A percentile compares a stretch with the other conserved stretches of the same genome.
These are phyloP conservation scores for Aspergillus thermomutatus DNA, from an alignment of 2,329 filamentous ascomycete genomes.

Conservation along the genomic window DNA sequence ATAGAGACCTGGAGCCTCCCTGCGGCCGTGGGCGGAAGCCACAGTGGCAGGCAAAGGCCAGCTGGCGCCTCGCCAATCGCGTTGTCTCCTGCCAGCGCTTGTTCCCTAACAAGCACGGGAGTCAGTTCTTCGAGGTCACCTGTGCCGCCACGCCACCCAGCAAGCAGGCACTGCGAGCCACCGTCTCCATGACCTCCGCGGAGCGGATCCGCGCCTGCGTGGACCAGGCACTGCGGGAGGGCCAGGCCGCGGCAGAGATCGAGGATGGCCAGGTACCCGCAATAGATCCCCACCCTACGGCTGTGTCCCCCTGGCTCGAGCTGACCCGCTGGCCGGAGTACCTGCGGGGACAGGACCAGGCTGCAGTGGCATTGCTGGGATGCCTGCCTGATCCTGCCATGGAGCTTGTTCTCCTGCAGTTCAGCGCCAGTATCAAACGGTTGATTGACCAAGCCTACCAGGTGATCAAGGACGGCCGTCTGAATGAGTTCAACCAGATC, in stretches of 20 bases:
- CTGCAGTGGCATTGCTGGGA: neutral
- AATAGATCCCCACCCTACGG: neutral
- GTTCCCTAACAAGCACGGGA: neutral
- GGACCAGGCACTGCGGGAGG: neutral
- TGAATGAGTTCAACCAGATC: conserved; percentile 3
- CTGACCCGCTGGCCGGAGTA: neutral
- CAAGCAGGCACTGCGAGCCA: neutral
- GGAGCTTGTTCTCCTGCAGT: neutral
- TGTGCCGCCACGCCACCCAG: neutral
- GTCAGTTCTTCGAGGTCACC: neutral
- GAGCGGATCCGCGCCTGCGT: neutral
- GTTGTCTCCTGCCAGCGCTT: neutral
- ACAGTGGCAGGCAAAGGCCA: no score
- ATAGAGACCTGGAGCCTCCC: neutral
- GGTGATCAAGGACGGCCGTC: neutral
- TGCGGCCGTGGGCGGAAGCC: no score
- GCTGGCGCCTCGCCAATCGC: no score
- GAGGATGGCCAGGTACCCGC: neutral
- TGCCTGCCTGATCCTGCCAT: neutral
- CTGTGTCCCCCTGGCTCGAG: conserved; percentile 1
- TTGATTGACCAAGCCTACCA: neutral
- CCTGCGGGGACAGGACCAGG: neutral
- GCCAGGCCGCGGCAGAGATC: neutral
- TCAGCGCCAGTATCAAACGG: neutral
- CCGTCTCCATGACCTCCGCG: neutral